Percentiles rank a stretch among this genome's conserved stretches.
phyloP scores from a whole-genome alignment of 257 asterid genomes.

The Mentha longifolia region DNA sequence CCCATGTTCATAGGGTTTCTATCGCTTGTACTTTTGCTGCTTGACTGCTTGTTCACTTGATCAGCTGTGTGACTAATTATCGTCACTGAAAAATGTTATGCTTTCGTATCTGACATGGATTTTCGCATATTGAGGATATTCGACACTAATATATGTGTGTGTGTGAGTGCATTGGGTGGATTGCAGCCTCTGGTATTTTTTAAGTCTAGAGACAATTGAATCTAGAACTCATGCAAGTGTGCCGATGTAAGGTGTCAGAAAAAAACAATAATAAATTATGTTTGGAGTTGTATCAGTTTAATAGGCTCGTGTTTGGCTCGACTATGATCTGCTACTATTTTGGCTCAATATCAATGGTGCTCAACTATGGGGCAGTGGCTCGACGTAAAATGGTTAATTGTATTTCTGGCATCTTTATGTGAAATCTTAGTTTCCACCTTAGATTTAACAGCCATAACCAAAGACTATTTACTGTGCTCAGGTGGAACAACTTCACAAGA shows the following conservation, averaged over 20 bases:
- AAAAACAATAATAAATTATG: not conserved
- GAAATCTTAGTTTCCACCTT: not conserved
- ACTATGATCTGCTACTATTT: not conserved
- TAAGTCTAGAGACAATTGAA: constrained; percentile 1
- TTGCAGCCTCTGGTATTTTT: not conserved
- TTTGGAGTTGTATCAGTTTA: not conserved
- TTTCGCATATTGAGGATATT: not conserved
- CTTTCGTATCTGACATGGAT: not conserved
- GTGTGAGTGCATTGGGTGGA: not conserved
- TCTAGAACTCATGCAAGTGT: not conserved
- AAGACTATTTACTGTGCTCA: constrained; percentile 33
- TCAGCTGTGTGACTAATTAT: not conserved
- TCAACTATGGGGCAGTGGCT: not conserved
- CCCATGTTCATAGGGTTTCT: not conserved
- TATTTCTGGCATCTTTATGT: constrained; percentile 4
- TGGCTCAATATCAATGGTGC: too few relatives aligned
- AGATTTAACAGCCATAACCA: not conserved
- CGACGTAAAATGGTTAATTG: not conserved
- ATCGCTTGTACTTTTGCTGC: not conserved
- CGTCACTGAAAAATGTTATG: constrained; percentile 6
- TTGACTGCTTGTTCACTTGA: not conserved
- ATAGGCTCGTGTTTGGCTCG: not conserved
- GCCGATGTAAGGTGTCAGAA: not conserved
- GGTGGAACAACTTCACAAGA: constrained; percentile 95
- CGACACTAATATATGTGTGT: not conserved